Evolutionary conservation across 1,139 yeast species (phyloP).

Genomic region (Lodderomyces metapsilosis): DNA sequence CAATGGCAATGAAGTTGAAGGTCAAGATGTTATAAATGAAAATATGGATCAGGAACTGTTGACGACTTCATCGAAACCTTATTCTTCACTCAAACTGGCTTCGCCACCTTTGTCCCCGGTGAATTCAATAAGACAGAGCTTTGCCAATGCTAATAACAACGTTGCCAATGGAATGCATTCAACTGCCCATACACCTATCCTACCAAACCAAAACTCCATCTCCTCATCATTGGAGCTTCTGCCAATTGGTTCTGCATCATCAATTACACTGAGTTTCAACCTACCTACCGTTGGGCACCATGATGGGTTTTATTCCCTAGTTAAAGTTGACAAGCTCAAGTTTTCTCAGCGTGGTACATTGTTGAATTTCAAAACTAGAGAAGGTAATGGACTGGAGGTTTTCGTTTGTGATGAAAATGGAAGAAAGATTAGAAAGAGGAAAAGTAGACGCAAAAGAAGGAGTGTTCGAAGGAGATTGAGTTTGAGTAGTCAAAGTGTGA

Average conservation of each 20-base stretch:
- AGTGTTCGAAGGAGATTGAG: constrained; percentile 4
- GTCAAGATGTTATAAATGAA: too few relatives aligned
- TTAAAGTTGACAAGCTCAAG: constrained; percentile 5
- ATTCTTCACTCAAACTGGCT: neutral
- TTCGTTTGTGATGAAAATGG: constrained; percentile 5
- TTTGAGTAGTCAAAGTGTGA: neutral
- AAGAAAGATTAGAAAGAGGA: constrained; percentile 2
- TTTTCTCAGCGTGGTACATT: constrained; percentile 5
- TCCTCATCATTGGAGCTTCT: neutral
- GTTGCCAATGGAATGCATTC: neutral
- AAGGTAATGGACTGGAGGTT: neutral
- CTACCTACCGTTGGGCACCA: neutral
- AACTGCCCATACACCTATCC: neutral
- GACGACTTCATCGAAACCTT: neutral
- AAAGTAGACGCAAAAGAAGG: constrained; percentile 1
- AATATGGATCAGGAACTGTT: neutral
- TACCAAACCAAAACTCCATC: neutral
- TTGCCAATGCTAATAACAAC: neutral
- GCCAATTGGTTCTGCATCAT: neutral
- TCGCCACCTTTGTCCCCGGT: neutral
- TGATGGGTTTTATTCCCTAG: neutral
- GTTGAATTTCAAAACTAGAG: constrained; percentile 3
- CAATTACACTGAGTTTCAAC: neutral
- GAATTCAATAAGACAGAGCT: neutral
- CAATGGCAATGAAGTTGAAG: neutral